Percentiles rank a stretch among this genome's conserved stretches.
These are phyloP conservation scores for Patellifolia procumbens DNA, from an alignment of 179 eudicot genomes.

Conservation along the genomic window DNA sequence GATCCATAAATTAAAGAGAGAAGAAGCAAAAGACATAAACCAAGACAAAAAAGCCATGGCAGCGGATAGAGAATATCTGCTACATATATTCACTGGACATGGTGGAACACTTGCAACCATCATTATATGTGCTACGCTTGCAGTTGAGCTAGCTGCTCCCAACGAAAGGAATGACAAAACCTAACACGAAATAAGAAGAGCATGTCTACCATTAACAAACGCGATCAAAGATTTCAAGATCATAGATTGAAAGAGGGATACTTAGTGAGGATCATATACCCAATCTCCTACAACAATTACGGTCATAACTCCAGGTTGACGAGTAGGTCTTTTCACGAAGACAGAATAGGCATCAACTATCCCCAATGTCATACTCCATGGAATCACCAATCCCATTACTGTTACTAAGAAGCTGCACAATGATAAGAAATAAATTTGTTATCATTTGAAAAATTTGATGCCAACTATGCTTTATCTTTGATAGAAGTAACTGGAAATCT, in stretches of 20 bases:
- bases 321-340: conserved; percentile 55
- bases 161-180: conserved; percentile 70
- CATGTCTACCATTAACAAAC: not conserved
- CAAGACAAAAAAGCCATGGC: conserved; percentile 92
- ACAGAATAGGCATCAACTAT: conserved; percentile 65
- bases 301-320: conserved; percentile 54
- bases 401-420: conserved; percentile 84
- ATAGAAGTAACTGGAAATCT: not conserved
- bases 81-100: conserved; percentile 55
- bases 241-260: not conserved
- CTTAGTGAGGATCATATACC: conserved; percentile 43
- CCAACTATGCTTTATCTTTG: not conserved
- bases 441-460: not conserved
- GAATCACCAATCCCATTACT: conserved; percentile 76
- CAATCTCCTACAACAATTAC: conserved; percentile 68
- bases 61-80: conserved; percentile 76
- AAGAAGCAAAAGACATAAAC: conserved; percentile 67
- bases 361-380: conserved; percentile 82
- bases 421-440: not conserved
- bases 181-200: conserved; percentile 32
- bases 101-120: conserved; percentile 34
- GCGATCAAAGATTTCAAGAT: not conserved
- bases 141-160: conserved; percentile 80
- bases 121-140: conserved; percentile 65
- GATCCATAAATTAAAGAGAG: conserved; percentile 83